Percentiles rank a stretch among this genome's conserved stretches.
phyloP scores from a whole-genome alignment of 2,329 filamentous ascomycete genomes.

The Aspergillus fructus region DNA sequence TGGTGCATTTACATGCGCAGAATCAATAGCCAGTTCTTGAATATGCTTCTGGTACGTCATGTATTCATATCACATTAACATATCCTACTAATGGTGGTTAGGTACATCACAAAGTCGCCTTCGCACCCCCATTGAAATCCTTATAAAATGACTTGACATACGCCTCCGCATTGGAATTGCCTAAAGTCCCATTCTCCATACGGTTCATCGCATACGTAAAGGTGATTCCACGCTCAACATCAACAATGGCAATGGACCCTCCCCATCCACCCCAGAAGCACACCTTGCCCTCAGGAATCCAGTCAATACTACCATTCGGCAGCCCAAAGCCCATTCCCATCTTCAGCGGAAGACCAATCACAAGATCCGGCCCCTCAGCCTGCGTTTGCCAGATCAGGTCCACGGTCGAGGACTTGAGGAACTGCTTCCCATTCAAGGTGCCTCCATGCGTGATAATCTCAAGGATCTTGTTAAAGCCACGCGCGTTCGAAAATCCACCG shows the following conservation, averaged over 20 bases:
- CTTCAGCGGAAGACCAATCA: conserved; percentile 32
- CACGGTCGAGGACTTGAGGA: conserved; percentile 44
- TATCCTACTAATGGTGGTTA: too few species aligned
- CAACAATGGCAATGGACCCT: conserved; percentile 46
- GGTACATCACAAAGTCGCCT: not conserved
- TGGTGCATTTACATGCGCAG: too few species aligned
- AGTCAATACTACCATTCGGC: conserved; percentile 21
- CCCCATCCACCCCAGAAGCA: conserved; percentile 50
- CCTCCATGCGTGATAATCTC: conserved; percentile 39
- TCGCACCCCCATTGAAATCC: not conserved
- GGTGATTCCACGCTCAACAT: conserved; percentile 43
- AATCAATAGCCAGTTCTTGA: too few species aligned
- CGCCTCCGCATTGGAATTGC: conserved; percentile 25
- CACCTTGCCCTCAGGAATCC: conserved; percentile 31
- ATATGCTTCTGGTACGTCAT: too few species aligned
- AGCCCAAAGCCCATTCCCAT: conserved; percentile 48
- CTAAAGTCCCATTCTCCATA: conserved; percentile 36
- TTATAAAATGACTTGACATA: conserved; percentile 37
- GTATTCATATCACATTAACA: not conserved
- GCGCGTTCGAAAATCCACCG: conserved; percentile 50
- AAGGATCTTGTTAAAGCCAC: conserved; percentile 43
- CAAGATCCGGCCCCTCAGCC: conserved; percentile 42
- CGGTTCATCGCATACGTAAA: conserved; percentile 50
- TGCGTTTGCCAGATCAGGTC: conserved; percentile 50
- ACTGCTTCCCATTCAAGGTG: conserved; percentile 30